Evolutionary conservation across 805 yeast genomes (phyloP).

Genomic region (Kodamaea nitidulidarum): DNA sequence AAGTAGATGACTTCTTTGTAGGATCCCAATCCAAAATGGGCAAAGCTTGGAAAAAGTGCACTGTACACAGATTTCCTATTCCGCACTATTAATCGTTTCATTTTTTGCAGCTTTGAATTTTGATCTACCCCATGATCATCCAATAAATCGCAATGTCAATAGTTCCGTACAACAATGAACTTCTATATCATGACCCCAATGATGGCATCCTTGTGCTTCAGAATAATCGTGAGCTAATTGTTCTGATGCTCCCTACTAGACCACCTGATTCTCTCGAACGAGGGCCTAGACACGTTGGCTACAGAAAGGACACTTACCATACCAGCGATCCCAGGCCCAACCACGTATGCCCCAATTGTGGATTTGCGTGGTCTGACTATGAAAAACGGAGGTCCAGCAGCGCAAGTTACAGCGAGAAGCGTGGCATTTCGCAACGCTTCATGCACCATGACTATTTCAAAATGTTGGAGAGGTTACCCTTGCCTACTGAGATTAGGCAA

Average conservation of each 20-base stretch:
- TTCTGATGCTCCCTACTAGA: conserved; percentile 19
- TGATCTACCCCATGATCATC: not conserved
- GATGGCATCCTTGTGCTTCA: conserved; percentile 34
- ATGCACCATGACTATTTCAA: conserved; percentile 38
- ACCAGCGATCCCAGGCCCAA: not conserved
- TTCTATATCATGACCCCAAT: conserved; percentile 34
- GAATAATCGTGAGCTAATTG: conserved; percentile 28
- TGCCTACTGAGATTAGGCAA: not conserved
- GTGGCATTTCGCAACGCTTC: conserved; percentile 15
- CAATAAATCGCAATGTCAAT: conserved; percentile 26
- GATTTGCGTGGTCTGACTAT: conserved; percentile 23
- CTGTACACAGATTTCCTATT: too few relatives aligned
- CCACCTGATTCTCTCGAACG: not conserved
- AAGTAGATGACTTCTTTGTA: not conserved
- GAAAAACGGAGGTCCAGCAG: conserved; percentile 1
- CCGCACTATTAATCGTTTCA: not conserved
- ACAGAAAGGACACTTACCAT: conserved; percentile 2
- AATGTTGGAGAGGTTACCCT: conserved; percentile 23
- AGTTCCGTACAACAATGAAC: conserved; percentile 33
- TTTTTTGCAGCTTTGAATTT: not conserved
- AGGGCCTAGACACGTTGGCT: not conserved
- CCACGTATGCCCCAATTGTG: conserved; percentile 28
- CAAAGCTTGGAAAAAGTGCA: too few relatives aligned
- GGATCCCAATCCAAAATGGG: too few relatives aligned
- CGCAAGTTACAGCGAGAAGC: not conserved